Base-by-base conservation (phyloP, 768 basidiomycete species). In the Lactarius psammicola region DNA sequence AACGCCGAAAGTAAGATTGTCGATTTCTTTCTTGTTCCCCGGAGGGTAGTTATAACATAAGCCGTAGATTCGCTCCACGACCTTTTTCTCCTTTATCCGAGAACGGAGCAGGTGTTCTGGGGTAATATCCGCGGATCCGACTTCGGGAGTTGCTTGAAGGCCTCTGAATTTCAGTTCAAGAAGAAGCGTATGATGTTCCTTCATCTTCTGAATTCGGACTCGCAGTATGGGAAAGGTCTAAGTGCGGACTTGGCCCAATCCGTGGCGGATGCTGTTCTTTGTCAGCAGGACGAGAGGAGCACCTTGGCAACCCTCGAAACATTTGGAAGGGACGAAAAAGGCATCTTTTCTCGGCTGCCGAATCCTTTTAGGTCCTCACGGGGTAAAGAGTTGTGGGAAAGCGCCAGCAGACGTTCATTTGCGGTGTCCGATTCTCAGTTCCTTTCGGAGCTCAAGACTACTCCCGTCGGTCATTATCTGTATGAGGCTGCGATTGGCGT, bases 401-500 rank as follows among this genome's bases (percentile, higher is more conserved):
- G 46, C 2, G 46, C 46, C 46, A 26, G 46, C 23, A 49, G 20
- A 42, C 31, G 23, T 30, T 59, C 55, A 1, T 8, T 0, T 5
- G 6, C 17, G 11, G 53, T 63, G 1, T 11, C 49, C 0, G 63
- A 70, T n/a, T 11, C 20, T 2, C 36, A 11, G 1, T 70, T 70
- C 38, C 56, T 70, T 4, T 46, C 51, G 4, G 18, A 18, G 0
- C 49, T 65, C 15, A 28, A 40, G 18, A 18, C 56, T 11, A 49
- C 60, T 20, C 33, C 42, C 1, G 15, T 15, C 17, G 42, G 31
- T 9, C 26, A 64, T 17, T 30, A 49, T 23, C n/a, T 49, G 10
- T 4, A 60, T 2, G 55, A 59, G 1, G 34, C 61, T 4, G 56
- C 65, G 0, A 2, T n/a, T 8, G 40, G 34, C 2, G 63, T 44